Conservation (phyloP, 2,329 filamentous ascomycete species). For the Fusarium euwallaceae region DNA sequence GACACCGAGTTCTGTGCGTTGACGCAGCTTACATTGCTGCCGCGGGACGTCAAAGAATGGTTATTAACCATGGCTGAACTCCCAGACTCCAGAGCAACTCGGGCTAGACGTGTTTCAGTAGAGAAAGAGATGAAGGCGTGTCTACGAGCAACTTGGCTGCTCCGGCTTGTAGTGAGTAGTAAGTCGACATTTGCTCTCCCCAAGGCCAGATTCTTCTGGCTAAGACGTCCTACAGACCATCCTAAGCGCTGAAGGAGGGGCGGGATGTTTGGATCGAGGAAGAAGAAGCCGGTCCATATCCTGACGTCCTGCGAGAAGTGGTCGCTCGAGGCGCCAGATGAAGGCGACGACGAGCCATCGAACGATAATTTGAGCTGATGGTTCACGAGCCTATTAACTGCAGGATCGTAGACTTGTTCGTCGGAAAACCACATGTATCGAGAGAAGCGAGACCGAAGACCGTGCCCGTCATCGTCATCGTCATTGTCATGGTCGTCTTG, state of each 20-base stretch:
- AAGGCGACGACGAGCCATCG: not conserved
- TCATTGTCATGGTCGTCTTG: not conserved
- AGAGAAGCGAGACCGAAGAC: not conserved
- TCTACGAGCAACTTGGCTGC: not conserved
- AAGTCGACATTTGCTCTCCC: not conserved
- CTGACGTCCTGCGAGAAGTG: not conserved
- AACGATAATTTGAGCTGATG: not conserved
- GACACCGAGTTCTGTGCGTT: not conserved
- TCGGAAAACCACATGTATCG: not conserved
- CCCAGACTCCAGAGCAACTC: not conserved
- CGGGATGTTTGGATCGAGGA: not conserved
- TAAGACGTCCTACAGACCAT: conserved; percentile 4
- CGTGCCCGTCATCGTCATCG: not conserved
- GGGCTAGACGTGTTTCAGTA: not conserved
- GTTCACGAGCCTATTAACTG: not conserved
- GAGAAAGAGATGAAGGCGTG: not conserved
- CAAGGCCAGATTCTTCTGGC: not conserved
- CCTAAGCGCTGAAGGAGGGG: not conserved
- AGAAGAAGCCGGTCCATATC: conserved; percentile 8
- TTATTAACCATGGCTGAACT: not conserved
- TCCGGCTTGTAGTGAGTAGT: not conserved
- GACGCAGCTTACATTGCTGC: not conserved
- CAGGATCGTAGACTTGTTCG: not conserved
- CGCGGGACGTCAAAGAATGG: not conserved
- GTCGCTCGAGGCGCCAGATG: not conserved